phyloP scores from a whole-genome alignment of 83 land plant species.

The Isoetes engelmannii region DNA sequence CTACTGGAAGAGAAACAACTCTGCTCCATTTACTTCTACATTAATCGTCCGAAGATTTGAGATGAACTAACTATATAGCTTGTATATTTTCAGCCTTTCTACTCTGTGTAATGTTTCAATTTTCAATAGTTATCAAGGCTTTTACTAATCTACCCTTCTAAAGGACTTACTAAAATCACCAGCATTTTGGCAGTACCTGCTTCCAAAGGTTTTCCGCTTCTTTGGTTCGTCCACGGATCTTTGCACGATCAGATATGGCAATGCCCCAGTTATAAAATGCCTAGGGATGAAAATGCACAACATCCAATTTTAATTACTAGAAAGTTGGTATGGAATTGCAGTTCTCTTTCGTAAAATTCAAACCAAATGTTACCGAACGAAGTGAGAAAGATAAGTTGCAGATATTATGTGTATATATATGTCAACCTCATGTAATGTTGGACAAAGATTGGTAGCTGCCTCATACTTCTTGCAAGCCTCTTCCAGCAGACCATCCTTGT shows the following conservation, averaged over 20 bases:
- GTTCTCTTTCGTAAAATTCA: background rate
- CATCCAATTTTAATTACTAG: too few species aligned
- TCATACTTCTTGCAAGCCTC: conserved; percentile 94
- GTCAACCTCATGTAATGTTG: conserved; percentile 81
- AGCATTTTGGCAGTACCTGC: conserved; percentile 42
- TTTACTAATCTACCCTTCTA: too few species aligned
- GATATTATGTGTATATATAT: background rate
- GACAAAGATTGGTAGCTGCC: conserved; percentile 79
- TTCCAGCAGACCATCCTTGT: conserved; percentile 88
- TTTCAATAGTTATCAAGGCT: too few species aligned
- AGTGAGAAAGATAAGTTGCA: background rate
- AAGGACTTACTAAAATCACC: too few species aligned
- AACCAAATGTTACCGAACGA: too few species aligned
- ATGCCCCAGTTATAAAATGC: conserved; percentile 98
- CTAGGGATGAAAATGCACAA: conserved; percentile 26
- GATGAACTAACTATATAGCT: too few species aligned
- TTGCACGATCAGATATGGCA: conserved; percentile 97
- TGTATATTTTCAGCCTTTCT: too few species aligned
- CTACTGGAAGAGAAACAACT: too few species aligned
- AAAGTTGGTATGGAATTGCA: background rate
- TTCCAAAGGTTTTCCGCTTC: conserved; percentile 97
- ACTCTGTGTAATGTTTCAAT: too few species aligned
- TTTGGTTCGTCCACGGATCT: conserved; percentile 93
- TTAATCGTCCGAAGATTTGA: too few species aligned
- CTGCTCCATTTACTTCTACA: too few species aligned